Percentiles rank a stretch among this genome's conserved stretches.
phyloP scores from a whole-genome alignment of 2,329 filamentous ascomycete species.

The Cryphonectria radicalis region DNA sequence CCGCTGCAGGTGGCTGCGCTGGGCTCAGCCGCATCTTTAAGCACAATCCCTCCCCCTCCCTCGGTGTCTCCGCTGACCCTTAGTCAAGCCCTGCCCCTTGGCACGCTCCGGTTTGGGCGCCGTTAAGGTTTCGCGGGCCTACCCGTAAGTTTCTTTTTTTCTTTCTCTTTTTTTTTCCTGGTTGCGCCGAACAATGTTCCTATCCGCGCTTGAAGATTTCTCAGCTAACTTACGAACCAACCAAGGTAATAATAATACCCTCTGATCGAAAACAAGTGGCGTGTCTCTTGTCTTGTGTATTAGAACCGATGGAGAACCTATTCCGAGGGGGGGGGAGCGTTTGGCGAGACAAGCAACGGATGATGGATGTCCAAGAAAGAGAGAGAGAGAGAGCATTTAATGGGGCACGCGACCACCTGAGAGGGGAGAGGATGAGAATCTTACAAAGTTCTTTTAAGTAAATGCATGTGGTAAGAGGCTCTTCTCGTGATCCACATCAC shows the following conservation, averaged over 20 bases:
- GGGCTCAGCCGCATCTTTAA: not conserved
- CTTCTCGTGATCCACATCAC: not conserved
- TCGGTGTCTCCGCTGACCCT: not conserved
- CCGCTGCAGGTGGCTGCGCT: too few species aligned
- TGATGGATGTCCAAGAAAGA: not conserved
- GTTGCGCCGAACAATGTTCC: not conserved
- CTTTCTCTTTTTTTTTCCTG: too few species aligned
- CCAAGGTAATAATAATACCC: too few species aligned
- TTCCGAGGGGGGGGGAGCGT: too few species aligned
- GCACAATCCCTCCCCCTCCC: not conserved
- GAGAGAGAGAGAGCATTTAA: not conserved
- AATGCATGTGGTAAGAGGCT: not conserved
- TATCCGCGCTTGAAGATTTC: not conserved
- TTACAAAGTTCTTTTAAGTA: not conserved
- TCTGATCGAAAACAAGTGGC: too few species aligned
- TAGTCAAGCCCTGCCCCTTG: not conserved
- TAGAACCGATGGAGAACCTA: too few species aligned
- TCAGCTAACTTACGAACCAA: not conserved
- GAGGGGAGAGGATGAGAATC: too few species aligned
- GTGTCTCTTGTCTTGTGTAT: too few species aligned
- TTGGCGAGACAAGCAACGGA: not conserved
- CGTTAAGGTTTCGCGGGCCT: not conserved
- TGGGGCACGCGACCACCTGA: not conserved
- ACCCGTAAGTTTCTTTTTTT: not conserved
- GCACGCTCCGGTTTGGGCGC: not conserved